Evolutionary conservation across 345 rosid species (phyloP).

Genomic region (Balakata baccata): DNA sequence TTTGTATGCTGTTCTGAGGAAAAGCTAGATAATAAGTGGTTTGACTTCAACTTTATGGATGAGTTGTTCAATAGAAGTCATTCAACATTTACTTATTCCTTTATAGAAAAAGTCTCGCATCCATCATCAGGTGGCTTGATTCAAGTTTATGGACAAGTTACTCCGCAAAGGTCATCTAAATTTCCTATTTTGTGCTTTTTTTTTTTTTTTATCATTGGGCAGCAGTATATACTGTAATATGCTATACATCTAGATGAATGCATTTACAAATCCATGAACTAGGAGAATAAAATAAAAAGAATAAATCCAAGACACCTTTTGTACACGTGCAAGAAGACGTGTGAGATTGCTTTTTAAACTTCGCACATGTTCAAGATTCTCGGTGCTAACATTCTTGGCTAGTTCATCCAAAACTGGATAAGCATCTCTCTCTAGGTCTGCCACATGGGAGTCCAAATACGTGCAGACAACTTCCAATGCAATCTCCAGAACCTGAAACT

Average conservation of each 20-base stretch:
- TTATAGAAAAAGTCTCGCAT: neutral
- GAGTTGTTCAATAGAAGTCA: no score
- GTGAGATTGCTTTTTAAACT: conserved; percentile 89
- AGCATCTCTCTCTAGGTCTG: conserved; percentile 71
- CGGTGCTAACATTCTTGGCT: conserved; percentile 82
- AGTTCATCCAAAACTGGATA: conserved; percentile 88
- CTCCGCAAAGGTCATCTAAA: neutral
- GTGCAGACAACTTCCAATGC: conserved; percentile 83
- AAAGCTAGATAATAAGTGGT: no score
- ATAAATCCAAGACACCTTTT: conserved; percentile 53
- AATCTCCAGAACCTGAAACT: conserved; percentile 91
- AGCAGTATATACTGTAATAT: neutral
- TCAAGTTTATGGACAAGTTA: neutral
- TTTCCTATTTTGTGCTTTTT: neutral
- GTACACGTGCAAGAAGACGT: conserved; percentile 82
- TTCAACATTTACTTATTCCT: no score
- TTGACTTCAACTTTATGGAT: no score
- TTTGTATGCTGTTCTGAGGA: no score
- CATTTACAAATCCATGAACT: neutral
- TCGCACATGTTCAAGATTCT: conserved; percentile 87
- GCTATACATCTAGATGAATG: neutral
- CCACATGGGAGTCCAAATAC: conserved; percentile 59
- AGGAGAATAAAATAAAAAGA: conserved; percentile 6
- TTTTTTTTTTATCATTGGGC: neutral
- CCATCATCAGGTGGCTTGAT: neutral